Percentiles rank a stretch among this genome's conserved stretches.
These are phyloP conservation scores for Cairneyella variabilis DNA, from an alignment of 495 filamentous ascomycete genomes.

Conservation along the genomic window DNA sequence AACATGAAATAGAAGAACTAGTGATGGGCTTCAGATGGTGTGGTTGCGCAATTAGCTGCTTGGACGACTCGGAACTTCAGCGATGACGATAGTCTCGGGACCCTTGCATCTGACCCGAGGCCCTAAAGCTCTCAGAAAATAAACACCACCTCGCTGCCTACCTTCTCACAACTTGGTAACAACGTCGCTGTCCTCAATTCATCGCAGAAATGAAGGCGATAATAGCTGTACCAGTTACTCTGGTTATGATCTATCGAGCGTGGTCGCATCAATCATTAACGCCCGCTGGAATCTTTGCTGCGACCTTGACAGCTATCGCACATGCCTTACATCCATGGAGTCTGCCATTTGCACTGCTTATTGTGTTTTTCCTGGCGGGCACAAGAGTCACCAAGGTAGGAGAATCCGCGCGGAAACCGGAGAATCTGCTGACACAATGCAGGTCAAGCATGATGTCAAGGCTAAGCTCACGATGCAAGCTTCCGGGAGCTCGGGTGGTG, in stretches of 20 bases:
- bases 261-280: slow-evolving; percentile 73
- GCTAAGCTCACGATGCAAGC: slow-evolving; percentile 72
- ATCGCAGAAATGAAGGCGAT: slow-evolving; percentile 59
- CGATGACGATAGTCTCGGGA: not conserved
- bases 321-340: slow-evolving; percentile 91
- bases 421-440: slow-evolving; percentile 10
- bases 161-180: not conserved
- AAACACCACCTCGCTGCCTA: not conserved
- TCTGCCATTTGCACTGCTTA: slow-evolving; percentile 76
- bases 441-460: slow-evolving; percentile 89
- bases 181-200: not conserved
- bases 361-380: slow-evolving; percentile 82
- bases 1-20: not conserved
- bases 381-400: slow-evolving; percentile 76
- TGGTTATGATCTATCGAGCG: slow-evolving; percentile 64
- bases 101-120: not conserved
- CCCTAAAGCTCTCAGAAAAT: not conserved
- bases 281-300: slow-evolving; percentile 63
- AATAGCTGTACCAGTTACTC: slow-evolving; percentile 62
- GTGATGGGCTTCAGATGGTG: not conserved
- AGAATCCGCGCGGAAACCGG: not conserved
- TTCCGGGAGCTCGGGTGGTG: slow-evolving; percentile 65
- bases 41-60: no score
- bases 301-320: slow-evolving; percentile 64
- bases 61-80: no score